Conservation (phyloP, 116 monocot genomes). For the Iris pallida region DNA sequence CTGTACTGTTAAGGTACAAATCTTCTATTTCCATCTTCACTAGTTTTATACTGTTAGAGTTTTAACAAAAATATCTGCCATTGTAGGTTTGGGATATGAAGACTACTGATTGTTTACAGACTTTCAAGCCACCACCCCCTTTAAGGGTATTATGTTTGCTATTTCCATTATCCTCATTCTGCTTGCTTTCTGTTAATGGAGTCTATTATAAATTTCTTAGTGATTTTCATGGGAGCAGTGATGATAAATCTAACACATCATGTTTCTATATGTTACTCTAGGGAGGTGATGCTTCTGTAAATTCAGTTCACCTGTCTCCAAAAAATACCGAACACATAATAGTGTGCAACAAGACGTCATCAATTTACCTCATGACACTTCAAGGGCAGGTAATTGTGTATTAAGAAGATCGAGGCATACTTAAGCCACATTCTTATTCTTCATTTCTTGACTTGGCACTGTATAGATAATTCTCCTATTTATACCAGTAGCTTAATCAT, state of each 20-base stretch:
- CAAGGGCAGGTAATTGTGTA: conserved; percentile 77
- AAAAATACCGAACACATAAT: conserved; percentile 90
- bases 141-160: conserved; percentile 55
- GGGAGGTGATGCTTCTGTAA: conserved; percentile 98
- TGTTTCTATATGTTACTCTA: conserved; percentile 19
- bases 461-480: no score
- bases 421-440: neutral
- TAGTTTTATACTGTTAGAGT: neutral
- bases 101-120: conserved; percentile 93
- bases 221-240: neutral
- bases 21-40: neutral
- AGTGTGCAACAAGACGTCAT: conserved; percentile 98
- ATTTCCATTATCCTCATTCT: neutral
- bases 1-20: conserved; percentile 80
- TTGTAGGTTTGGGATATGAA: conserved; percentile 96
- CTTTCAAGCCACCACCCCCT: conserved; percentile 98
- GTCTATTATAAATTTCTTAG: neutral
- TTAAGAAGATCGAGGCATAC: neutral
- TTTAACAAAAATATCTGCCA: conserved; percentile 3
- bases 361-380: conserved; percentile 97
- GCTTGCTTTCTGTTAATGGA: neutral
- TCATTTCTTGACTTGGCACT: no score
- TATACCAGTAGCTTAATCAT: no score
- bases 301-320: conserved; percentile 82
- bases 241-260: neutral